Conservation (phyloP, 495 filamentous ascomycete species). For the Mycothermus thermophilus region DNA sequence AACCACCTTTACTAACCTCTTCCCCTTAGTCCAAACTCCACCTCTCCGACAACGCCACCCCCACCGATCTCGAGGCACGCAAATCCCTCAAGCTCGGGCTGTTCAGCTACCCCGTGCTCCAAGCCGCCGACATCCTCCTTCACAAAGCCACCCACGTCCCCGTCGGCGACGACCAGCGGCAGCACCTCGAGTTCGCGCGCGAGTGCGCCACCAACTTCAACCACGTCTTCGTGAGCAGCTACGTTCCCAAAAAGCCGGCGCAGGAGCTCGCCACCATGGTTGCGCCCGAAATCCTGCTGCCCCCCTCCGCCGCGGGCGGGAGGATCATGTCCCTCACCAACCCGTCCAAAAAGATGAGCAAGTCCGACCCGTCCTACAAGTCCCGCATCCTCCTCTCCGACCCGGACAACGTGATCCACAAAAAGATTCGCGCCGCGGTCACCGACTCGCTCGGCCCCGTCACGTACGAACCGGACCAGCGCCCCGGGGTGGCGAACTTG, state of each 20-base stretch:
- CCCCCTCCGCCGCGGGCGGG: slow-evolving; percentile 39
- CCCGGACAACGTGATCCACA: slow-evolving; percentile 38
- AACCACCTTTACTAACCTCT: too few relatives aligned
- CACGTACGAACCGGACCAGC: slow-evolving; percentile 51
- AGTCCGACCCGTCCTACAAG: slow-evolving; percentile 54
- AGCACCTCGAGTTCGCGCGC: slow-evolving; percentile 86
- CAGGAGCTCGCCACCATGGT: too few relatives aligned
- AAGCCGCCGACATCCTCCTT: slow-evolving; percentile 86
- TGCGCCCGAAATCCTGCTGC: too few relatives aligned
- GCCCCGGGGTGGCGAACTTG: slow-evolving; percentile 82
- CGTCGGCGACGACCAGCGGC: slow-evolving; percentile 82
- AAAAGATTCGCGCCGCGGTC: slow-evolving; percentile 57
- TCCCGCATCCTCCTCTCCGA: slow-evolving; percentile 80
- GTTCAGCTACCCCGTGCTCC: slow-evolving; percentile 90
- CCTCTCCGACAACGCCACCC: too few relatives aligned
- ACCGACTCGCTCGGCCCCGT: slow-evolving; percentile 56
- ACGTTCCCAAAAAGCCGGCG: too few relatives aligned
- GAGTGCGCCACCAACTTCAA: slow-evolving; percentile 79
- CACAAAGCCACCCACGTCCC: slow-evolving; percentile 89
- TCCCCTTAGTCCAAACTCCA: too few relatives aligned
- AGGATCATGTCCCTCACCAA: slow-evolving; percentile 79
- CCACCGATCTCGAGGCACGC: slow-evolving; percentile 42
- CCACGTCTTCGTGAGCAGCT: slow-evolving; percentile 47
- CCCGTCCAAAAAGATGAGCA: slow-evolving; percentile 80
- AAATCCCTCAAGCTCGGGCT: slow-evolving; percentile 67